These are phyloP conservation scores for Sporothrix dimorphospora DNA, from an alignment of 2,329 filamentous ascomycete species.

Conservation along the genomic window DNA sequence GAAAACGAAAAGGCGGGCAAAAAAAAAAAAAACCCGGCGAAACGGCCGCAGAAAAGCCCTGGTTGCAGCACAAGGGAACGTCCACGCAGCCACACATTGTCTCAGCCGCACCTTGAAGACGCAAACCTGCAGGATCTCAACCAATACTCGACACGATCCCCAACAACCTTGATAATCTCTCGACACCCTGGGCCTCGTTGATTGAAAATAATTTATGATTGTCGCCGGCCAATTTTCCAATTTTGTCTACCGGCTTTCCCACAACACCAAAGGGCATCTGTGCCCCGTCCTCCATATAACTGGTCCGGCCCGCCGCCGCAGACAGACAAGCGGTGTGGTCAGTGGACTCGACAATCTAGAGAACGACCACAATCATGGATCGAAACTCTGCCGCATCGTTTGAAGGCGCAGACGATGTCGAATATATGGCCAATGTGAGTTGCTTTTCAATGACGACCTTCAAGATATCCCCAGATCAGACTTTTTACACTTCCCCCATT, in stretches of 20 bases:
- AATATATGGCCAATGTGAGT: constrained; percentile 1
- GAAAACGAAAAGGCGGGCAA: neutral
- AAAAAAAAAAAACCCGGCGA: neutral
- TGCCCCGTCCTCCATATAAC: neutral
- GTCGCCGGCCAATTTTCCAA: too few species aligned
- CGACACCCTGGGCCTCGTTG: too few species aligned
- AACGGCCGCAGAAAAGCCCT: neutral
- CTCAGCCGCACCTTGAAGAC: neutral
- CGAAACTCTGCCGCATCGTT: neutral
- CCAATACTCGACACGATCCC: neutral
- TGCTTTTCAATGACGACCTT: neutral
- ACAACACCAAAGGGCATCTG: neutral
- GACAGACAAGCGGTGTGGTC: neutral
- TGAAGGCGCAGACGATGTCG: neutral
- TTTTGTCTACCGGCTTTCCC: too few species aligned
- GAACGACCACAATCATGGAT: neutral
- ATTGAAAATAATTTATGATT: too few species aligned
- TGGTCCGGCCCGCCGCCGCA: neutral
- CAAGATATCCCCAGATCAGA: neutral
- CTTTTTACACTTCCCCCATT: neutral
- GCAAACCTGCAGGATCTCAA: neutral
- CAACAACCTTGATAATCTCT: neutral
- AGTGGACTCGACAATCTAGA: neutral
- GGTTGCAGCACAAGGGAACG: neutral
- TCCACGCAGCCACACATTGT: neutral